Evolutionary conservation across 768 basidiomycete species (phyloP), one percentile per base, ranked within the genome.

Genomic region (Crepidotus variabilis): DNA sequence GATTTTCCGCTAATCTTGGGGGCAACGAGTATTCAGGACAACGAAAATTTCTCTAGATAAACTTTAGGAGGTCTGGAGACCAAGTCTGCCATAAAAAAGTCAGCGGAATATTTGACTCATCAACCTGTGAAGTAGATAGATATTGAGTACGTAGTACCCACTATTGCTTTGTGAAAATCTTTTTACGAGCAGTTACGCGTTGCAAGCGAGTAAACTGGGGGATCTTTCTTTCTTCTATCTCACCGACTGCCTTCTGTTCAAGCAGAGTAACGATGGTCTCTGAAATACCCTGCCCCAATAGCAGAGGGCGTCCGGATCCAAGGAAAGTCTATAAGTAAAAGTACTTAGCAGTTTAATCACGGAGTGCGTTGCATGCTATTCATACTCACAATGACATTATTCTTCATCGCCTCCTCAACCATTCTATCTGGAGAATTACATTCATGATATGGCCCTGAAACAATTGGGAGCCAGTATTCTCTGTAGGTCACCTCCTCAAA

Each of bases 391-490:
- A 74, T 65, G 34, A 87, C 71, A 63, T 88, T 86, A 16, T 86
- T 83, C 47, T 78, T 69, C 78, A 87, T 75, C 39, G 65, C 67
- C 8, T 69, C 56, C 35, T 80, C 79, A 36, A 81, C 65, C 24
- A 70, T 69, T 57, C 69, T 69, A 54, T 65, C 60, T 21, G 72
- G 68, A 47, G 77, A 75, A 21, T 68, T 70, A n/a, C 61, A 66
- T 74, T 78, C 87, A 5, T 23, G 18, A 20, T 47, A 52, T 32
- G 46, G 63, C 11, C 56, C 58, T 4, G 84, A 78, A 7, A 82
- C 80, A 9, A 79, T 73, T 6, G 87, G 87, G 16, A 89, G 63
- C 80, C 83, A 92, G 64, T 79, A 83, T 21, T 86, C 81, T 43
- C 77, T 69, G 60, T 79, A 78, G 1, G 80, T 78, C 14, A 82